Evolutionary conservation across 2,329 filamentous ascomycete species (phyloP).

Genomic region (Didymella sp.): DNA sequence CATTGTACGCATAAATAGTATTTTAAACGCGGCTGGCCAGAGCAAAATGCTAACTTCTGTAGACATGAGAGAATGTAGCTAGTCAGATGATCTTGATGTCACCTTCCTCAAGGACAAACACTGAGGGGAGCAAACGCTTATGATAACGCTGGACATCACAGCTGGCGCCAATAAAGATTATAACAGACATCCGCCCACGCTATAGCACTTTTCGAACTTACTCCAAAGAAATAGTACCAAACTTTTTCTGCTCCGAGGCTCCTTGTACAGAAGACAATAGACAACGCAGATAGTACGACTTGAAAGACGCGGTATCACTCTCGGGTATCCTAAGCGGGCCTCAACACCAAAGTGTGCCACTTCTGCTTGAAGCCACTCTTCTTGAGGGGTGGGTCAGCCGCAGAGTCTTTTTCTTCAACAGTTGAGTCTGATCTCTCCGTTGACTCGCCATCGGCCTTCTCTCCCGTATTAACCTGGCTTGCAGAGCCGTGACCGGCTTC

Average conservation of each 20-base stretch:
- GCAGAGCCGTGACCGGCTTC: slow-evolving; percentile 27
- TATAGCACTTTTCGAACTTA: neutral
- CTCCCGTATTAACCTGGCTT: neutral
- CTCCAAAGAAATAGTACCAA: neutral
- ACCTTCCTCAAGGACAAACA: too few species aligned
- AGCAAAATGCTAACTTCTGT: too few species aligned
- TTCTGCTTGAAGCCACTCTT: slow-evolving; percentile 1
- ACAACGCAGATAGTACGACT: neutral
- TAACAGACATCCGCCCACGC: slow-evolving; percentile 1
- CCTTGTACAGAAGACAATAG: neutral
- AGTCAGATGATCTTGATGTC: too few species aligned
- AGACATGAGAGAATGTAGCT: too few species aligned
- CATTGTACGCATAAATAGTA: too few species aligned
- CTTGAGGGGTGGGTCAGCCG: neutral
- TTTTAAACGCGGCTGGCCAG: too few species aligned
- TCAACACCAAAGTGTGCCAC: slow-evolving; percentile 10
- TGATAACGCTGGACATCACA: neutral
- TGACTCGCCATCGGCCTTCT: neutral
- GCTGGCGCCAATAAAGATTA: neutral
- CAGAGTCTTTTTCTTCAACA: neutral
- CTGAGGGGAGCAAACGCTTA: too few species aligned
- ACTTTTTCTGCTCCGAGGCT: neutral
- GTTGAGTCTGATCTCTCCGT: neutral
- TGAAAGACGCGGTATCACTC: neutral
- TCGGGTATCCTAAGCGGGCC: neutral